Evolutionary conservation across 1,284 basidiomycete genomes (phyloP).

Genomic region (Cystobasidiaceae sp.): DNA sequence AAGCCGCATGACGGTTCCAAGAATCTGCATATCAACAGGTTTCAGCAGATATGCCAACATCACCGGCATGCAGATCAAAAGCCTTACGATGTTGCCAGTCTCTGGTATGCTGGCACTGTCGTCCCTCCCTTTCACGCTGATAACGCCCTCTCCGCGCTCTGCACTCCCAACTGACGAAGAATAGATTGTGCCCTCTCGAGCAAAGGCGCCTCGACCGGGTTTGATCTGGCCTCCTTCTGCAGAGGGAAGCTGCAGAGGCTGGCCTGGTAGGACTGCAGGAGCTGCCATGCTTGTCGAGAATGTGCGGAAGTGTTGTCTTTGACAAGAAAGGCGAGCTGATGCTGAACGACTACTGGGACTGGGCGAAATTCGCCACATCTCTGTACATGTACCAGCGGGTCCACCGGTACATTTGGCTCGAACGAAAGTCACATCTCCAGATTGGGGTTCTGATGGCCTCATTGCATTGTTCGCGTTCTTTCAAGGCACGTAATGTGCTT

Average conservation of each 20-base stretch:
- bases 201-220: slow-evolving; percentile 21
- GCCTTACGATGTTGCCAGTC: slow-evolving; percentile 1
- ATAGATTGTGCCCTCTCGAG: slow-evolving; percentile 19
- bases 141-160: not conserved
- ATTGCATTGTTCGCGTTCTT: too few relatives aligned
- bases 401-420: too few relatives aligned
- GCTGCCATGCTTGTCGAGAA: slow-evolving; percentile 9
- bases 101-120: slow-evolving; percentile 13
- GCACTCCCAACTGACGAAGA: slow-evolving; percentile 3
- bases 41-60: not conserved
- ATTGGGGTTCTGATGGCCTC: too few relatives aligned
- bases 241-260: slow-evolving; percentile 10
- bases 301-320: too few relatives aligned
- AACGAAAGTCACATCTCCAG: too few relatives aligned
- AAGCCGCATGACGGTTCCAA: slow-evolving; percentile 29
- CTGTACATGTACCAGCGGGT: too few relatives aligned
- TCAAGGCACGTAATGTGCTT: too few relatives aligned
- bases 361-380: too few relatives aligned
- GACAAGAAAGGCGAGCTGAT: too few relatives aligned
- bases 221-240: not conserved
- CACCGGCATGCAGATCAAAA: not conserved
- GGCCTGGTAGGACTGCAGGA: slow-evolving; percentile 17
- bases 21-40: too few relatives aligned
- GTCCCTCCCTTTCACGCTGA: slow-evolving; percentile 21
- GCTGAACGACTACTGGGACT: too few relatives aligned